Percentiles rank a stretch among this genome's conserved stretches.
phyloP scores from a whole-genome alignment of 2,329 filamentous ascomycete genomes.

The Mycosphaerella sp. region DNA sequence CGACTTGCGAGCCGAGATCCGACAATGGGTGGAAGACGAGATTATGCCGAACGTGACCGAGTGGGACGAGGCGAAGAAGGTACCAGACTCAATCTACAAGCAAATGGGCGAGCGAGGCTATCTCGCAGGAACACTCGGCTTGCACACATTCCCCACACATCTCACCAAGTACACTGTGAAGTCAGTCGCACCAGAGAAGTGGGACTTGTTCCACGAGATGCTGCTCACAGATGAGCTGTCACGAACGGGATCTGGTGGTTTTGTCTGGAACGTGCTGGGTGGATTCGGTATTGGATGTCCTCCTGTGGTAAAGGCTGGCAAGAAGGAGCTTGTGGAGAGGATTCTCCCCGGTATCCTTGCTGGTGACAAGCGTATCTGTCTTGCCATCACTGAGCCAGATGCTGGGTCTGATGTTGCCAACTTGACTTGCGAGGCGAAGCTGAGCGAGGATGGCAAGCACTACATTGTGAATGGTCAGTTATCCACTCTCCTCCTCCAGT shows the following conservation, averaged over 20 bases:
- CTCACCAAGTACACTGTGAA: slow-evolving; percentile 65
- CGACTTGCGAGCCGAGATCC: slow-evolving; percentile 81
- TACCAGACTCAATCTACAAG: slow-evolving; percentile 86
- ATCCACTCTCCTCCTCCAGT: neutral
- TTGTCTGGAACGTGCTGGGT: slow-evolving; percentile 95
- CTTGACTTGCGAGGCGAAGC: slow-evolving; percentile 89
- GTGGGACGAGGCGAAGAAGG: slow-evolving; percentile 93
- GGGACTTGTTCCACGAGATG: slow-evolving; percentile 99
- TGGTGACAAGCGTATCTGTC: slow-evolving; percentile 94
- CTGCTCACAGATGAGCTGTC: slow-evolving; percentile 91
- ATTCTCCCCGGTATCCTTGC: slow-evolving; percentile 81
- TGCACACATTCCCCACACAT: slow-evolving; percentile 66
- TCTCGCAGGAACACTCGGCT: slow-evolving; percentile 81
- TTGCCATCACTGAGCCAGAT: slow-evolving; percentile 80
- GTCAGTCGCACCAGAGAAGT: slow-evolving; percentile 77
- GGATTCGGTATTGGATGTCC: slow-evolving; percentile 95
- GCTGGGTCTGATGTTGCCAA: slow-evolving; percentile 78
- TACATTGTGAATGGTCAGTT: slow-evolving; percentile 84
- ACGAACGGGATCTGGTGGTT: slow-evolving; percentile 78
- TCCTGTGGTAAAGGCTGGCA: slow-evolving; percentile 85
- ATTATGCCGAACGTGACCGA: slow-evolving; percentile 89
- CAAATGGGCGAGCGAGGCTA: slow-evolving; percentile 91
- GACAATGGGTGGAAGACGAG: slow-evolving; percentile 82
- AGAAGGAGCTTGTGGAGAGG: slow-evolving; percentile 74
- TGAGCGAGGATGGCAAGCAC: slow-evolving; percentile 92